Base-by-base conservation (phyloP, 768 basidiomycete species). In the Agaricus sinodeliciosus region DNA sequence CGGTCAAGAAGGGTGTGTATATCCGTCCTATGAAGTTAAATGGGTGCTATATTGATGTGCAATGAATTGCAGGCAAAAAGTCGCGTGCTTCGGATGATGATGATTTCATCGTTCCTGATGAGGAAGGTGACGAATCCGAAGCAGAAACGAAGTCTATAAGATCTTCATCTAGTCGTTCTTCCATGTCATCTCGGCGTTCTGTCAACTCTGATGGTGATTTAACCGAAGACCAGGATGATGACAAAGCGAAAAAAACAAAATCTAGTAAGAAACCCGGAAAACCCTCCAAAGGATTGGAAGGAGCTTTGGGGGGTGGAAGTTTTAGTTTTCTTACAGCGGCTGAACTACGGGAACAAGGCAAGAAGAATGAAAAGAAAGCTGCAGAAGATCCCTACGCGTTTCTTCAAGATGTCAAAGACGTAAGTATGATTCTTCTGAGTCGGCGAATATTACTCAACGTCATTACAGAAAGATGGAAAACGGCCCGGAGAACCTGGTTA, bases 401-500 rank as follows among this genome's bases (percentile, higher is more conserved):
- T 72, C 72, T 95, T 49, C 60, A 67, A 13, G 81, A 93, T 59
- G 67, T 82, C 13, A 79, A 68, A 67, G 94, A 95, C 72, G 88
- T 87, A 59, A 48, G 78, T 69, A 3, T 6, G 49, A n/a, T 44
- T 19, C 16, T 26, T 12, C 27, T 27, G n/a, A 15, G 13, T 26
- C 13, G 31, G 27, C n/a, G 35, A 50, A 7, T 28, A 31, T 37
- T 8, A 35, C 46, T 60, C 13, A 55, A 49, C 45, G 15, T 43
- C 58, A 8, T 31, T 31, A 11, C 31, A 93, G 90, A 93, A 87
- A 76, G 91, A 96, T 59, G 80, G 84, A 1, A 73, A 80, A 46
- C 73, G 78, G 51, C 90, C 90, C 22, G 82, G 80, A n/a, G 80
- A 95, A 56, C 82, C 87, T 0, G 81, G 85, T 12, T 98, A 97